Evolutionary conservation across 116 monocot species (phyloP).

Genomic region (Zostera marina): DNA sequence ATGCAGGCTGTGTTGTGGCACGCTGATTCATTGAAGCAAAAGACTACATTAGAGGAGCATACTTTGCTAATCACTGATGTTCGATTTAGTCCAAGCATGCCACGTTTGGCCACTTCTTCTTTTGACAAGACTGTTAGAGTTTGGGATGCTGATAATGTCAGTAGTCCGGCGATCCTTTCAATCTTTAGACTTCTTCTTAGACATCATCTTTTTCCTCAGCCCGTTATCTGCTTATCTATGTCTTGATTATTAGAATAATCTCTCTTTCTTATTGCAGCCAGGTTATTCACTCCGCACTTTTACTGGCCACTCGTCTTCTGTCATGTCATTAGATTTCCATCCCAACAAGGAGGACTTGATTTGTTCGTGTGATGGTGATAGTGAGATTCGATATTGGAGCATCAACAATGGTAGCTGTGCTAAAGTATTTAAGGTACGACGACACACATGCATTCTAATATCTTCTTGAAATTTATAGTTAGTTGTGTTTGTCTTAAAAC

Average conservation of each 20-base stretch:
- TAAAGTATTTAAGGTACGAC: constrained; percentile 48
- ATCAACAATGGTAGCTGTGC: constrained; percentile 52
- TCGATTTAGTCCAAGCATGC: constrained; percentile 59
- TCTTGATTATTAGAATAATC: not conserved
- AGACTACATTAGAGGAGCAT: constrained; percentile 58
- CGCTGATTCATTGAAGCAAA: constrained; percentile 47
- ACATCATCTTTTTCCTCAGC: not conserved
- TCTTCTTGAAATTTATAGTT: not conserved
- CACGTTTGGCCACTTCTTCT: constrained; percentile 64
- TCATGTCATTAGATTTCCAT: constrained; percentile 74
- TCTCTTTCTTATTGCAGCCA: constrained; percentile 28
- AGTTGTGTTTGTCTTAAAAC: not conserved
- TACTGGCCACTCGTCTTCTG: constrained; percentile 59
- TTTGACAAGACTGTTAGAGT: constrained; percentile 85
- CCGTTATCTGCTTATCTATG: not conserved
- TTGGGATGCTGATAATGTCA: constrained; percentile 86
- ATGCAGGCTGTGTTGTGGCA: constrained; percentile 68
- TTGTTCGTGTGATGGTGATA: constrained; percentile 72
- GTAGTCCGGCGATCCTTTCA: constrained; percentile 5
- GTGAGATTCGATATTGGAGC: constrained; percentile 74
- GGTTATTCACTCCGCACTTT: constrained; percentile 65
- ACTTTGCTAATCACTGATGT: constrained; percentile 55
- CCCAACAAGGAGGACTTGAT: constrained; percentile 73
- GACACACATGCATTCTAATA: not conserved
- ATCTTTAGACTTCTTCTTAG: not conserved